These are phyloP conservation scores for Karstenula rhodostoma DNA, from an alignment of 2,329 filamentous ascomycete genomes.

Conservation along the genomic window DNA sequence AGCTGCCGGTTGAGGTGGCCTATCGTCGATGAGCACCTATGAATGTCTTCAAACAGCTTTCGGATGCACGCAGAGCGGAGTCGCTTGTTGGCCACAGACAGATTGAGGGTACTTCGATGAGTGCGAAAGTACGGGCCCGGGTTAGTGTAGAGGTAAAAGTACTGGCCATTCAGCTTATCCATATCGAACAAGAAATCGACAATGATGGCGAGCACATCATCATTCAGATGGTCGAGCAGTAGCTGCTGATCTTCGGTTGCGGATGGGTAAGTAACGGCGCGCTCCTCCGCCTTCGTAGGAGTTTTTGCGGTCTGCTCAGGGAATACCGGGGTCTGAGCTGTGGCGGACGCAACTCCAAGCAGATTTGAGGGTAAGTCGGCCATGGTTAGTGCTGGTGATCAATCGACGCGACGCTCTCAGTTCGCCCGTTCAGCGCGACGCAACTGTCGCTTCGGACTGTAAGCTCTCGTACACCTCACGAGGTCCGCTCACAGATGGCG, in stretches of 20 bases:
- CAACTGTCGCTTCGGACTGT: too few species aligned
- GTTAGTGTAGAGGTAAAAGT: background rate
- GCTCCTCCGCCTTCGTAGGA: background rate
- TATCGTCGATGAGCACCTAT: background rate
- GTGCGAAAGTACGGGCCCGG: background rate
- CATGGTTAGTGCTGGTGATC: too few species aligned
- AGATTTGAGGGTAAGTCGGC: too few species aligned
- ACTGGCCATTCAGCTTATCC: background rate
- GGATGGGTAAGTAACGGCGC: background rate
- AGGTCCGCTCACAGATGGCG: too few species aligned
- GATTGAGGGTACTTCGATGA: background rate
- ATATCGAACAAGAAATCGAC: constrained; percentile 6
- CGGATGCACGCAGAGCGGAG: constrained; percentile 8
- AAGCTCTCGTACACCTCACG: too few species aligned
- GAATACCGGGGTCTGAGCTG: too few species aligned
- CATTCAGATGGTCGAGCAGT: constrained; percentile 1
- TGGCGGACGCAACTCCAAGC: too few species aligned
- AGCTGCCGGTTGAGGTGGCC: constrained; percentile 5
- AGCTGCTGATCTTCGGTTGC: background rate
- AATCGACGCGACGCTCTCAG: too few species aligned
- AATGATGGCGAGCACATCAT: constrained; percentile 11
- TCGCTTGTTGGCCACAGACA: background rate
- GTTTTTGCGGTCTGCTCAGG: too few species aligned
- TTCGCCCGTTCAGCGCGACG: too few species aligned
- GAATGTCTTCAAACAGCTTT: constrained; percentile 7